Evolutionary conservation across 805 yeast species (phyloP), one percentile per base, ranked within the genome.

Genomic region (Torulaspora gathmanii): DNA sequence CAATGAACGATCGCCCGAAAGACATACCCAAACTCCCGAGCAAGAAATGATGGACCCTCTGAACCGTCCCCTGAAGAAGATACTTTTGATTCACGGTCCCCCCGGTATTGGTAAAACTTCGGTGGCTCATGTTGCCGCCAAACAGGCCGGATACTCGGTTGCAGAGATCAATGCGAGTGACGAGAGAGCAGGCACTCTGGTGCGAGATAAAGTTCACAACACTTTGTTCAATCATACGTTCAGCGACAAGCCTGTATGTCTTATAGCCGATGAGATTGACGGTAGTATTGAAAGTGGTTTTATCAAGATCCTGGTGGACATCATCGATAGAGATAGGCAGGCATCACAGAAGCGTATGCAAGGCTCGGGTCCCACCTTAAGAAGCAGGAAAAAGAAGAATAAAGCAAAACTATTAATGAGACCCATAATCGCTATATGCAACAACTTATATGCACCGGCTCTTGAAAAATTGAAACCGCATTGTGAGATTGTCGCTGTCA

Each of bases 91-190:
- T 9, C 88, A 83, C 60, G 99, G 99, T 0, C 93, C 96, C 0
- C 89, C 96, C 0, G 99, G 99, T 1, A 73, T 84, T 13, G 99
- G 99, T 8, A 91, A 91, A 60, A 90, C 98, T 0, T 78, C 93
- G 0, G 82, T 89, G 1, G 87, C 91, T 0, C 96, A 90, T 58
- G 78, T 88, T 1, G 74, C 89, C 29, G 93, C 96, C 3, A 74
- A 72, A 37, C 95, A 86, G 52, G 76, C 86, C 31, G 95, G 95
- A 0, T 91, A 85, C 61, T 79, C 80, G 37, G 76, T 85, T 0
- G 74, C 84, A 53, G 99, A 91, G 56, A 75, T 91, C 49, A 91
- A 91, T 66, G 96, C 98, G 5, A 78, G 85, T 63, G 89, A 82
- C 56, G 88, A 83, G 58, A 71, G 91, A 49, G 75, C 83, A 0